These are phyloP conservation scores for Ceratobasidium sp. DNA, from an alignment of 1,284 basidiomycete genomes.

Conservation along the genomic window DNA sequence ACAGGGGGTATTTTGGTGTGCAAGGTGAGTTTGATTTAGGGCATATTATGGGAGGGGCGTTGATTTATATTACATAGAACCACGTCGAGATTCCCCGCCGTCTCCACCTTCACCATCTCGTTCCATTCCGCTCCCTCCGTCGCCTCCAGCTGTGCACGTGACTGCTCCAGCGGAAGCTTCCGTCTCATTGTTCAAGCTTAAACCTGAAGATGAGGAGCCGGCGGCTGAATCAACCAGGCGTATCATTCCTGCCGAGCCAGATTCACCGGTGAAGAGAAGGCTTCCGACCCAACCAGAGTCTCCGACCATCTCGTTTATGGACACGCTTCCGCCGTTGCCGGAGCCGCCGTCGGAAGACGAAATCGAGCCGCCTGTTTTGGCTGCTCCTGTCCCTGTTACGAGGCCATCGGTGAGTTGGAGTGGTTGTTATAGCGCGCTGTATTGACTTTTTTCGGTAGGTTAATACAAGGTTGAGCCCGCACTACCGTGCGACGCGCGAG, in stretches of 20 bases:
- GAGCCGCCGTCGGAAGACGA: slow-evolving; percentile 42
- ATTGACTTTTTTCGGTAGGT: slow-evolving; percentile 10
- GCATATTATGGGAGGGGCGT: neutral
- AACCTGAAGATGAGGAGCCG: neutral
- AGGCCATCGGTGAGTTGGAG: slow-evolving; percentile 24
- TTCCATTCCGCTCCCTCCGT: slow-evolving; percentile 28
- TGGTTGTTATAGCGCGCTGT: neutral
- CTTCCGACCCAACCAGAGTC: slow-evolving; percentile 32
- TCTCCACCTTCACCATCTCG: slow-evolving; percentile 36
- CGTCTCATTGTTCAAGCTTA: slow-evolving; percentile 21
- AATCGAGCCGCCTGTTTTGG: neutral
- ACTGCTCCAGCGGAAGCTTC: slow-evolving; percentile 22
- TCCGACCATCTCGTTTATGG: slow-evolving; percentile 43
- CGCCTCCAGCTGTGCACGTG: slow-evolving; percentile 9
- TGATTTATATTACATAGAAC: neutral
- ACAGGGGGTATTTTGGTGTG: slow-evolving; percentile 17
- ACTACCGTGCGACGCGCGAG: slow-evolving; percentile 10
- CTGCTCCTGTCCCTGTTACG: neutral
- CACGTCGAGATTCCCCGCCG: neutral
- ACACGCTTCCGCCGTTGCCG: slow-evolving; percentile 35
- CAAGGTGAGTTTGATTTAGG: neutral
- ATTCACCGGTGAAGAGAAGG: slow-evolving; percentile 5
- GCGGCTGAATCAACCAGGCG: slow-evolving; percentile 15
- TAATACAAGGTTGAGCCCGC: slow-evolving; percentile 24
- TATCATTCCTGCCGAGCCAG: neutral